phyloP scores from a whole-genome alignment of 2,329 filamentous ascomycete species.

The Zopfia rhizophila region DNA sequence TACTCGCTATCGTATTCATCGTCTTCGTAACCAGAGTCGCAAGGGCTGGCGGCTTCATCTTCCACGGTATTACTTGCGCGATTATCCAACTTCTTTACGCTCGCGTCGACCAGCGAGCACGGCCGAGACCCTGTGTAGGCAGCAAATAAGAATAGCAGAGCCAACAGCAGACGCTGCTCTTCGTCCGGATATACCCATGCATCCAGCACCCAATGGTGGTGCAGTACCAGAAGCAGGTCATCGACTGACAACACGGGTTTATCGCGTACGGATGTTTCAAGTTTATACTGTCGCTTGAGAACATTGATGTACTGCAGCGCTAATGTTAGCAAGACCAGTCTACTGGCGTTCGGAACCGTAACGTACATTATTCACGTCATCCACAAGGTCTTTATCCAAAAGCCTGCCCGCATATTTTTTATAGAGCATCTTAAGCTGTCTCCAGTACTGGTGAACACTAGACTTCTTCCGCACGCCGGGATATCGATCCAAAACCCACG shows the following conservation, averaged over 20 bases:
- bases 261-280: neutral
- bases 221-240: neutral
- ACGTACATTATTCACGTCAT: conserved; percentile 6
- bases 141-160: conserved; percentile 5
- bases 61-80: neutral
- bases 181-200: conserved; percentile 5
- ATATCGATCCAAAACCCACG: neutral
- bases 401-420: conserved; percentile 1
- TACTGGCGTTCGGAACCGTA: neutral
- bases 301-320: conserved; percentile 3
- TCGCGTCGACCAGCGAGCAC: conserved; percentile 1
- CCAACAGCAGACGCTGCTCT: conserved; percentile 3
- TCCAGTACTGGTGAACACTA: conserved; percentile 2
- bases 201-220: conserved; percentile 3
- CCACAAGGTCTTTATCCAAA: conserved; percentile 1
- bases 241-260: conserved; percentile 1
- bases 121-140: neutral
- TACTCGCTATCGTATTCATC: neutral
- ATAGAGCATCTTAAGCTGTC: conserved; percentile 5
- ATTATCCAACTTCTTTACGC: conserved; percentile 2
- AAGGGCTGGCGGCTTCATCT: conserved; percentile 2
- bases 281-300: conserved; percentile 2
- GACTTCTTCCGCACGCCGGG: neutral
- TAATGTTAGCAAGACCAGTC: neutral
- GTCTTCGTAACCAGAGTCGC: conserved; percentile 2